Conservation (phyloP, 495 filamentous ascomycete species). For the Astrothelium macrocarpum region DNA sequence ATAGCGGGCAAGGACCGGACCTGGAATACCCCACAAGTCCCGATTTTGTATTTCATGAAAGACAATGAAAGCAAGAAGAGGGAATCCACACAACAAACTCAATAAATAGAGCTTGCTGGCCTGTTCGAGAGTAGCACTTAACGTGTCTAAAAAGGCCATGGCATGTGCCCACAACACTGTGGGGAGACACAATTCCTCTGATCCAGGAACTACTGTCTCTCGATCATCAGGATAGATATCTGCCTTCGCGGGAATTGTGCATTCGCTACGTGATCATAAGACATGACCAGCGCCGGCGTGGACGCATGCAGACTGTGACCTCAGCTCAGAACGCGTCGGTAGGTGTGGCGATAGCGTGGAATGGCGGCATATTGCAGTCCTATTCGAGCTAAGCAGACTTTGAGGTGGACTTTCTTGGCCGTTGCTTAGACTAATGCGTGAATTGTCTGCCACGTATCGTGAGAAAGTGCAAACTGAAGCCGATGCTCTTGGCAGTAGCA, state of each 20-base stretch:
- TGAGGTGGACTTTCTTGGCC: no score
- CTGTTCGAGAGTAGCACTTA: background rate
- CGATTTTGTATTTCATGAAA: constrained; percentile 1
- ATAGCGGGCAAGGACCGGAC: background rate
- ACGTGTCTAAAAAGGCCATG: background rate
- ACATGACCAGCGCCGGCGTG: no score
- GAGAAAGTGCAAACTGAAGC: background rate
- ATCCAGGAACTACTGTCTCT: background rate
- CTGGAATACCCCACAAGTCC: constrained; percentile 2
- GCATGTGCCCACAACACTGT: background rate
- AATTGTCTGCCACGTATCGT: no score
- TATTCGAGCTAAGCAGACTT: no score
- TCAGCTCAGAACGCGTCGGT: no score
- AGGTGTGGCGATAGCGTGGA: no score
- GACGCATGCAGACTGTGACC: no score
- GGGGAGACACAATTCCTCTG: background rate
- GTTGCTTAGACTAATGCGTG: no score
- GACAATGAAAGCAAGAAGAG: background rate
- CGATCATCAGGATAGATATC: background rate
- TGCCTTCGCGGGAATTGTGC: background rate
- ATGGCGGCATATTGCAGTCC: no score
- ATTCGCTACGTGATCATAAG: background rate
- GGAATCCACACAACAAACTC: background rate
- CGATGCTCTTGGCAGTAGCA: no score
- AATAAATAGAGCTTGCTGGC: background rate